Evolutionary conservation across 1,139 yeast genomes (phyloP).

Genomic region (Suhomyces taliae): DNA sequence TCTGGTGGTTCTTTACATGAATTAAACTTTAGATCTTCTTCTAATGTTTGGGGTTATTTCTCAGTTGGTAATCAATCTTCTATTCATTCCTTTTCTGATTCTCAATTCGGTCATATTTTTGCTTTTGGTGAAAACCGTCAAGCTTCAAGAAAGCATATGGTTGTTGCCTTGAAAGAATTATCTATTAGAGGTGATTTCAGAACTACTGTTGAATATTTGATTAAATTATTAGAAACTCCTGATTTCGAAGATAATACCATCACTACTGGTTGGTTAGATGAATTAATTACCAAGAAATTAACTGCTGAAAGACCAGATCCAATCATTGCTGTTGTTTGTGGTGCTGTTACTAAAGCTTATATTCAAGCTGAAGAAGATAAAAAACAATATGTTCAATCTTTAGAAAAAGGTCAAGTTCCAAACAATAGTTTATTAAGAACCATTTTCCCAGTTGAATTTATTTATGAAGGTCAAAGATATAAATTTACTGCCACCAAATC

Average conservation of each 20-base stretch:
- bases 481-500: slow-evolving; percentile 95
- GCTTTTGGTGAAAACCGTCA: slow-evolving; percentile 99
- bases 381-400: slow-evolving; percentile 64
- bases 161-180: slow-evolving; percentile 93
- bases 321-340: slow-evolving; percentile 87
- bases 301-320: slow-evolving; percentile 98
- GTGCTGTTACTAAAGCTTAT: slow-evolving; percentile 95
- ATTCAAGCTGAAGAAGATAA: slow-evolving; percentile 72
- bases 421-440: slow-evolving; percentile 77
- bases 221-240: slow-evolving; percentile 91
- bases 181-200: slow-evolving; percentile 98
- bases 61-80: slow-evolving; percentile 96
- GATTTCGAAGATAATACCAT: slow-evolving; percentile 95
- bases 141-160: slow-evolving; percentile 98
- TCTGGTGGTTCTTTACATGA: slow-evolving; percentile 96
- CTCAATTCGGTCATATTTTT: slow-evolving; percentile 97
- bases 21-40: slow-evolving; percentile 91
- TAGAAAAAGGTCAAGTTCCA: slow-evolving; percentile 96
- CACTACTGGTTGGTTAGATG: slow-evolving; percentile 99
- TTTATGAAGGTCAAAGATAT: slow-evolving; percentile 89
- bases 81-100: slow-evolving; percentile 95
- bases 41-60: slow-evolving; percentile 99
- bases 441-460: slow-evolving; percentile 88
- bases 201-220: slow-evolving; percentile 95
- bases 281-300: slow-evolving; percentile 84